These are phyloP conservation scores for Cerrena zonata DNA, from an alignment of 1,284 basidiomycete species.

Conservation along the genomic window DNA sequence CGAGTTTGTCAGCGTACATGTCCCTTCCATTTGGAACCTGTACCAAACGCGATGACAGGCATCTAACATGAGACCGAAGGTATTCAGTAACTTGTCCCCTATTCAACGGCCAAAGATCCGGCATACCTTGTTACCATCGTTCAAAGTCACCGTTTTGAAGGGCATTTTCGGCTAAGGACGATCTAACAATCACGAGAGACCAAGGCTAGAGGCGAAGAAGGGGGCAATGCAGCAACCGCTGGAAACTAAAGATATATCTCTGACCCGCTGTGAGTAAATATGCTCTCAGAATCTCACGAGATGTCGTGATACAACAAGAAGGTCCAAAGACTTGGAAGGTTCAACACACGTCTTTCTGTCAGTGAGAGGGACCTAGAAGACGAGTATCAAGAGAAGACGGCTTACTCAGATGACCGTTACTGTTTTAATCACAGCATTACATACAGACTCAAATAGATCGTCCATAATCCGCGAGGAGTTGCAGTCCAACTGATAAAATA, in stretches of 20 bases:
- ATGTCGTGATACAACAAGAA: not conserved
- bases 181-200: too few species aligned
- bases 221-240: not conserved
- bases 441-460: too few species aligned
- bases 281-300: not conserved
- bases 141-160: slow-evolving; percentile 24
- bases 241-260: not conserved
- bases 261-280: not conserved
- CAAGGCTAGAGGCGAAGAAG: not conserved
- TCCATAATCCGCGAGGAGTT: too few species aligned
- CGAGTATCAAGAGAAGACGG: too few species aligned
- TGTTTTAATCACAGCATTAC: too few species aligned
- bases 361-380: too few species aligned
- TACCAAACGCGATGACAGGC: slow-evolving; percentile 28
- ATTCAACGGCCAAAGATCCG: too few species aligned
- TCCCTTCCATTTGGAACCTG: slow-evolving; percentile 31
- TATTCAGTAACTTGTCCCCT: not conserved
- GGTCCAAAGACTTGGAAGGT: too few species aligned
- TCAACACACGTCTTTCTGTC: too few species aligned
- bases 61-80: slow-evolving; percentile 15
- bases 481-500: too few species aligned
- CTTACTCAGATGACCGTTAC: too few species aligned
- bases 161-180: slow-evolving; percentile 17
- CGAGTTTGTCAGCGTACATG: slow-evolving; percentile 16
- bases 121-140: slow-evolving; percentile 26